Evolutionary conservation across 768 basidiomycete species (phyloP).

Genomic region (Rhodocollybia butyracea): DNA sequence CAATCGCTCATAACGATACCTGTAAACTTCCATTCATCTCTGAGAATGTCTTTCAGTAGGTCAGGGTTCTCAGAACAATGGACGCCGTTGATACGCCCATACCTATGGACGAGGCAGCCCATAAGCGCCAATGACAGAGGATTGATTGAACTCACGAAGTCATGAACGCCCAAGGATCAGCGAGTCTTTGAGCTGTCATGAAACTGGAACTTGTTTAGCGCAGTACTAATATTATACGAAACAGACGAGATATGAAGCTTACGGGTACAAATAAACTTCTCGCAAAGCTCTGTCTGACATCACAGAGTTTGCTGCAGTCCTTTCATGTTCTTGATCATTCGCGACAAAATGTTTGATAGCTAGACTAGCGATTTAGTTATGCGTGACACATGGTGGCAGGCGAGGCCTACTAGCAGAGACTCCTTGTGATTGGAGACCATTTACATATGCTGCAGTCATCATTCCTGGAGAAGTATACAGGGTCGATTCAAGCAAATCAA

Average conservation of each 20-base stretch:
- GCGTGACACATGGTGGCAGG: constrained; percentile 9
- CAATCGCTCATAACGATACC: constrained; percentile 78
- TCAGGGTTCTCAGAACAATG: constrained; percentile 68
- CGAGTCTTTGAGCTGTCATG: constrained; percentile 64
- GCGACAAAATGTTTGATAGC: constrained; percentile 74
- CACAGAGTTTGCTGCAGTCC: constrained; percentile 60
- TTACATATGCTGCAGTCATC: constrained; percentile 63
- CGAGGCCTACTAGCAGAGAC: constrained; percentile 51
- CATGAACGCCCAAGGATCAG: constrained; percentile 65
- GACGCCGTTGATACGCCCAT: constrained; percentile 68
- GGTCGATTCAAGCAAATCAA: too few species aligned
- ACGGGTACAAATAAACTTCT: constrained; percentile 74
- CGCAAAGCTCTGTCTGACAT: constrained; percentile 64
- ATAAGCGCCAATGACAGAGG: too few species aligned
- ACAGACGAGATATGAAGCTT: constrained; percentile 17
- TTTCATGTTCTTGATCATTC: constrained; percentile 74
- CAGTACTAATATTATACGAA: neutral
- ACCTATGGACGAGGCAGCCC: too few species aligned
- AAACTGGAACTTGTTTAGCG: constrained; percentile 38
- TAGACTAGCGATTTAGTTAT: constrained; percentile 11
- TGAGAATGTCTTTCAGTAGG: constrained; percentile 60
- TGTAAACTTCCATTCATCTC: constrained; percentile 71
- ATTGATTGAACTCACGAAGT: constrained; percentile 51
- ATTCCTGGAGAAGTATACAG: too few species aligned
- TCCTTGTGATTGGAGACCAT: constrained; percentile 63